Base-by-base conservation (phyloP, 1,284 basidiomycete genomes). In the Phellopilus nigrolimitatus region DNA sequence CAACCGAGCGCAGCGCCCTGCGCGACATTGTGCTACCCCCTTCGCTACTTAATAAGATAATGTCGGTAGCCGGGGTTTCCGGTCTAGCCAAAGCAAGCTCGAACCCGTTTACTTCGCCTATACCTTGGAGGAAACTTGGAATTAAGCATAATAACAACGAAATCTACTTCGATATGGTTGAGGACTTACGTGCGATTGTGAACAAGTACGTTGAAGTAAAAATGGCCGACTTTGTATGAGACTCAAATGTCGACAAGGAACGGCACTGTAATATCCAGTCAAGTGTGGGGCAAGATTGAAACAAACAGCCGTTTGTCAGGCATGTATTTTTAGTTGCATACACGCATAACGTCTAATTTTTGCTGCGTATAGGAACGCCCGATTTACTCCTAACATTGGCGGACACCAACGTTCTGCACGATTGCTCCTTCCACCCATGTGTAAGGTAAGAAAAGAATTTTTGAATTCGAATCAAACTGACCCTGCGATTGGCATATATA, bases 21-120 rank as follows among this genome's bases (percentile, higher is more conserved):
- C 85, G 92, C 41, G 95, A 98, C 62, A 94, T 95, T 56, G 91
- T 95, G 5, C 75, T 94, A 1, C 90, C 91, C 0, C 91, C 93
- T 1, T 88, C 89, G 0, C 76, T 95, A 13, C 75, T 94, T 47
- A 81, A 84, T 57, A 95, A 94, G 64, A 68, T 91, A 5, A 69
- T 91, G 15, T 76, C 72, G 57, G 76, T 80, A 47, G 76, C 86
- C 39, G 77, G 83, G 39, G 73, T 74, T 1, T 71, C 76, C 3
- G 75, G 74, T 1, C 62, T 77, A 51, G 52, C 69, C 55, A 62
- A 70, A 63, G 60, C 61, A 51, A 27, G 63, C 31, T 73, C 82
- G 0, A 80, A 87, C 12, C 85, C 91, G 0, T 95, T 97, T 61
- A 84, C 91, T 1, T 93, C 91, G 4, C 90, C 92, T 1, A 95